Evolutionary conservation across 371 early-diverging fungal species (phyloP), one percentile per base, ranked within the genome.

Genomic region (Coemansia sp.): DNA sequence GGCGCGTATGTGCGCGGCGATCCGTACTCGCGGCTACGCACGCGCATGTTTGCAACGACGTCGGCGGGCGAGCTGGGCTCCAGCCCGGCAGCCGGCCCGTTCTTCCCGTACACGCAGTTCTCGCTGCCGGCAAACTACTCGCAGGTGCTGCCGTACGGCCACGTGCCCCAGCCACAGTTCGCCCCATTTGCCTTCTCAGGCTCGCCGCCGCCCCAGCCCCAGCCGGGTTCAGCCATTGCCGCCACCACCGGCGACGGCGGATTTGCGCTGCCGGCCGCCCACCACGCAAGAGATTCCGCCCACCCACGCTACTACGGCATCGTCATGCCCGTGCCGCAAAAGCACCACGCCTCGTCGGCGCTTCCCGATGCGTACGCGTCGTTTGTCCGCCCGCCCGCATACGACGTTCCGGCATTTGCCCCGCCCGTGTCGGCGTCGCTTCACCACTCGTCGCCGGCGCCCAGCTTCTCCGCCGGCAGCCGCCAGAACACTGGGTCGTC

Each of bases 1-100:
- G 91, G 93, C 42, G 67, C 68, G 3, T 77, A 82, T 55, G 93
- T 94, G 34, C 81, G 80, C 24, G 94, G 94, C 12, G 92, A 91
- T 70, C 87, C 86, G 10, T 69, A 58, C 62, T 29, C 40, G 0
- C 65, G 66, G n/a, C 39, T 58, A n/a, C 60, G 58, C 44, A 52
- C 31, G 37, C 62, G 49, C 29, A 10, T 31, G 9, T 16, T 40
- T n/a, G 36, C 24, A 1, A 6, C 50, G 8, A n/a, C 54, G 10
- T n/a, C 7, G 31, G 34, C 43, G 18, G 24, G 47, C 46, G 47
- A 29, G 0, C 6, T 42, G 11, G 66, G 16, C 8, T 36, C 62
- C 31, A 44, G 32, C n/a, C 31, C 48, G 6, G 8, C 60, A 12
- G 55, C 39, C 4, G 46, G 40, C 8, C 44, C 40, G 11, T 31